Base-by-base conservation (phyloP, 805 yeast species). In the Lachancea dasiensis region DNA sequence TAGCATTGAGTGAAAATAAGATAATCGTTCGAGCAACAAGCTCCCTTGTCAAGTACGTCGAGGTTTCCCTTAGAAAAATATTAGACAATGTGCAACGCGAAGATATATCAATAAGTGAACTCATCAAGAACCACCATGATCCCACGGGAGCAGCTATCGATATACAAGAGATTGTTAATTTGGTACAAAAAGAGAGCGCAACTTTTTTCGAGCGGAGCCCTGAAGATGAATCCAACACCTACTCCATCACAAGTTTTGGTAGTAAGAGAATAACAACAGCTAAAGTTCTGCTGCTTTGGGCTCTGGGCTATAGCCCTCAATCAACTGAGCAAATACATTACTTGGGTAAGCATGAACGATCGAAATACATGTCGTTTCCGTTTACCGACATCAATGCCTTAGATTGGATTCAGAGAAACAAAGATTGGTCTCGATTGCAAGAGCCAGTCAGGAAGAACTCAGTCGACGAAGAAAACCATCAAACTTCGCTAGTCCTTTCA, bases 241-340 rank as follows among this genome's bases (percentile, higher is more conserved):
- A 44, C 31, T 30, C 44, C 15, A 44, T 54, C 10, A 55, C 60
- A 14, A 57, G 61, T 10, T 46, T 59, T 23, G 62, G 63, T 7
- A 36, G 32, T 15, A 57, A 54, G 40, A 47, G 58, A 17, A 39
- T 58, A 8, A 32, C 33, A 2, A 46, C 47, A 21, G 60, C 61
- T 5, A 47, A 49, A 27, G 47, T 46, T 27, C 37, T 59, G 21
- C 40, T 53, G 6, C 31, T 50, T 8, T 54, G 61, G 58, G 53
- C 49, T 6, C 23, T 47, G 11, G 29, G 49, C n/a, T 50, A 47
- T 24, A 42, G 38, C 24, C 54, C 54, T 8, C 54, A 50, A 26
- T 21, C 36, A 4, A 19, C 30, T 3, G 50, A 48, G 38, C 27
- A 25, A 5, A 30, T 47, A 2, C 35, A 40, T 17, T 30, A 39